Evolutionary conservation across 2,329 filamentous ascomycete species (phyloP), one percentile per base, ranked within the genome.

Genomic region (Aureobasidium sp.): DNA sequence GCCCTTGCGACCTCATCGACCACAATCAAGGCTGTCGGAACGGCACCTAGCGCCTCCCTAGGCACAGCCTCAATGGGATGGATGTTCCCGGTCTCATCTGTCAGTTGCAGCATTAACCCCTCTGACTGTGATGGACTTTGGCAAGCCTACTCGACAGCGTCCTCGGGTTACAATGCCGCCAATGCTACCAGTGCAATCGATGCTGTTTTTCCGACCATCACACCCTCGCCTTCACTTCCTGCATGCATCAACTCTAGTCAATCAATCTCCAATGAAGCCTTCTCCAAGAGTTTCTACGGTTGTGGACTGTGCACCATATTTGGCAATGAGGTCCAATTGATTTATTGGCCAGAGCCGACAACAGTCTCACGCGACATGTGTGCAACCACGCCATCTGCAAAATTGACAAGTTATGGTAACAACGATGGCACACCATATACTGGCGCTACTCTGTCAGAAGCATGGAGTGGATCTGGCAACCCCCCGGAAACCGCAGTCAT

Each of bases 221-320:
- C 60, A 12, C 50, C 59, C 16, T 53, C 59, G n/a, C 56, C 61
- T 11, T 53, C 54, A 6, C 61, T 58, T 11, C 63, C 63, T 4
- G 56, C 57, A 2, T 63, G 63, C 38, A 24, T 58, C 48, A 61
- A 62, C 32, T 53, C 51, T 17, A 60, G 49, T 35, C 55, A 39
- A n/a, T 59, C 58, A 1, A 44, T 51, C 0, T 53, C 51, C 0
- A 53, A 54, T n/a, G 57, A 55, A 4, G 42, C 48, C 10, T 50
- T 56, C 12, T 53, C 39, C 6, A 56, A 55, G 8, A 50, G 52
- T 8, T 54, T 64, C 17, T 60, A 59, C 32, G 62, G 61, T 7
- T 66, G 64, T 44, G 63, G 63, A 4, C 37, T 42, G n/a, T 66
- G 64, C 39, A 66, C 63, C 5, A 64, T 66, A 10, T 64, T 58